These are phyloP conservation scores for Trichoderma hamatum DNA, from an alignment of 2,329 filamentous ascomycete species.

Conservation along the genomic window DNA sequence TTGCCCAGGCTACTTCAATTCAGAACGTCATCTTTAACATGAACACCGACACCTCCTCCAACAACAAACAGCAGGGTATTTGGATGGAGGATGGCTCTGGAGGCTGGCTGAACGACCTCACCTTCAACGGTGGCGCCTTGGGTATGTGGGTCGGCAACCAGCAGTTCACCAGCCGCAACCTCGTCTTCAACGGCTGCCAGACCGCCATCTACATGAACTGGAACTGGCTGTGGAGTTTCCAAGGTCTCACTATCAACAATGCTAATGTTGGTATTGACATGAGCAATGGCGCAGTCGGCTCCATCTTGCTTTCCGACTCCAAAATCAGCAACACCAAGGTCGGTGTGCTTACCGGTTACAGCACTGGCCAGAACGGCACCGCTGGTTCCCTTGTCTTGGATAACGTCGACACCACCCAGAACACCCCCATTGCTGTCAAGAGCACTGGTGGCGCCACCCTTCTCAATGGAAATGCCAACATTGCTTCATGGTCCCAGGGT, in stretches of 20 bases:
- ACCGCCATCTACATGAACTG: slow-evolving; percentile 89
- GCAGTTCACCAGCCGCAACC: slow-evolving; percentile 83
- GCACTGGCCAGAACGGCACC: slow-evolving; percentile 61
- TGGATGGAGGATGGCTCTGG: slow-evolving; percentile 87
- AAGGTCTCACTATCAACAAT: slow-evolving; percentile 73
- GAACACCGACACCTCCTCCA: slow-evolving; percentile 64
- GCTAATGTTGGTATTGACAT: slow-evolving; percentile 80
- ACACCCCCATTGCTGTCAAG: slow-evolving; percentile 68
- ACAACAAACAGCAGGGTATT: slow-evolving; percentile 73
- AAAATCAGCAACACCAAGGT: slow-evolving; percentile 73
- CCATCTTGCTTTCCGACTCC: slow-evolving; percentile 81
- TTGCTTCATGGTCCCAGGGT: slow-evolving; percentile 79
- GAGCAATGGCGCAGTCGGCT: slow-evolving; percentile 74
- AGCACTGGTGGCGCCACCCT: slow-evolving; percentile 61
- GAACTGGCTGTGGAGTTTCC: slow-evolving; percentile 87
- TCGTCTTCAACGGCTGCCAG: slow-evolving; percentile 79
- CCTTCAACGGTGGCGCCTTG: slow-evolving; percentile 79
- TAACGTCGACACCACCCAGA: slow-evolving; percentile 80
- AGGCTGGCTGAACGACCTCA: slow-evolving; percentile 80
- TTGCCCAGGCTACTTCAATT: slow-evolving; percentile 78
- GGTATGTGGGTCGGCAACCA: slow-evolving; percentile 83
- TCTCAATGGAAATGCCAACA: slow-evolving; percentile 68
- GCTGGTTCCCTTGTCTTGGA: slow-evolving; percentile 84
- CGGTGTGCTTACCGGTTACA: slow-evolving; percentile 72
- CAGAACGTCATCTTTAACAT: slow-evolving; percentile 85